These are phyloP conservation scores for Calamus simplicifolius DNA, from an alignment of 176 grass and related monocot species.

Conservation along the genomic window DNA sequence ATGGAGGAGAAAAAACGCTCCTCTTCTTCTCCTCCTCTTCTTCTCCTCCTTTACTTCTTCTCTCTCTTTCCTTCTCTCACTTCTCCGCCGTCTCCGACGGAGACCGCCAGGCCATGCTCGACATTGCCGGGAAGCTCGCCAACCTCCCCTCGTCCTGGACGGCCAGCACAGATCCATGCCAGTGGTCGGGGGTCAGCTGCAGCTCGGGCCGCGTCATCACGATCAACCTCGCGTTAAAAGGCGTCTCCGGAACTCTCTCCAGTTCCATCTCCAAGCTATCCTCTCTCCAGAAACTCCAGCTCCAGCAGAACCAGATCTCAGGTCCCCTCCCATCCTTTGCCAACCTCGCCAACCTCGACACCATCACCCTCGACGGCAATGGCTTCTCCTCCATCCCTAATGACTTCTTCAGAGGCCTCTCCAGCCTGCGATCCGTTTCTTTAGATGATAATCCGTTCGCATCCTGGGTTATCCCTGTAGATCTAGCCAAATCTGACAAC, in stretches of 20 bases:
- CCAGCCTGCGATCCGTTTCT: neutral
- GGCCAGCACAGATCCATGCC: too few species aligned
- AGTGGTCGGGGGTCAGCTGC: slow-evolving; percentile 33
- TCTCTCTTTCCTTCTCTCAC: too few species aligned
- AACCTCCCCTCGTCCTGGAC: too few species aligned
- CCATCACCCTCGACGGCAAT: slow-evolving; percentile 7
- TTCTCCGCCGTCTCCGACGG: too few species aligned
- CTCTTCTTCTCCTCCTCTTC: too few species aligned
- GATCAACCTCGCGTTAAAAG: neutral
- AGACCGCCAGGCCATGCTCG: too few species aligned
- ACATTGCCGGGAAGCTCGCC: too few species aligned
- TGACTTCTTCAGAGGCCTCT: slow-evolving; percentile 21
- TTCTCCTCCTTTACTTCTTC: too few species aligned
- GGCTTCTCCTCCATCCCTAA: slow-evolving; percentile 13
- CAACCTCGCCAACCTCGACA: slow-evolving; percentile 4
- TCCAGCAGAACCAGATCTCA: slow-evolving; percentile 11
- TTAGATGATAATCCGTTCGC: slow-evolving; percentile 19
- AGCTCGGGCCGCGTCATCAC: slow-evolving; percentile 24
- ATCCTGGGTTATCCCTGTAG: slow-evolving; percentile 1
- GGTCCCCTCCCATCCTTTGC: slow-evolving; percentile 13
- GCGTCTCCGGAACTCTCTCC: slow-evolving; percentile 11
- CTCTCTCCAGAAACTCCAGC: slow-evolving; percentile 1
- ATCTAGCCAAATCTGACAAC: neutral
- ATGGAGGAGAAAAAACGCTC: too few species aligned
- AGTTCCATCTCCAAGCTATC: neutral